Conservation (phyloP, 1,139 yeast species). For the Suhomyces terraborum region DNA sequence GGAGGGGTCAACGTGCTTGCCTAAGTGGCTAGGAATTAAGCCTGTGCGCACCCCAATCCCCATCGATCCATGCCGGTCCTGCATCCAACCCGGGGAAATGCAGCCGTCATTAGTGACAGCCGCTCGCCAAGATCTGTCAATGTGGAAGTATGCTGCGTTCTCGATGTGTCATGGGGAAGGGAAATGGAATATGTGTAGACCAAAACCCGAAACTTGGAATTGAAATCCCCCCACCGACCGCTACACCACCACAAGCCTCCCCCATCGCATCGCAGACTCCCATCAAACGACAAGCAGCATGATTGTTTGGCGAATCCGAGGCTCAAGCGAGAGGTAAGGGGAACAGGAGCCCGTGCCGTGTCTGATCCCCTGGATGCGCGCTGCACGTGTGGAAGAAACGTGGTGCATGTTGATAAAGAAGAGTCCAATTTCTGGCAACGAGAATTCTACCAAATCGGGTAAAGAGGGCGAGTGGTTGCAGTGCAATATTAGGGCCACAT, state of each 20-base stretch:
- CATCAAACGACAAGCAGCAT: no score
- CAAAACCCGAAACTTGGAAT: no score
- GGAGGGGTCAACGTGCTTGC: background rate
- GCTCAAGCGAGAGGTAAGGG: background rate
- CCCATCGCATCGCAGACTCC: no score
- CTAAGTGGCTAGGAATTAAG: background rate
- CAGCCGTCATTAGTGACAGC: background rate
- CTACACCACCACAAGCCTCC: no score
- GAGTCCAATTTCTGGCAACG: no score
- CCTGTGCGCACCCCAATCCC: background rate
- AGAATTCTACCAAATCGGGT: background rate
- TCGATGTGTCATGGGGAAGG: background rate
- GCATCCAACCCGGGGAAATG: background rate
- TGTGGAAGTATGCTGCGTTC: background rate
- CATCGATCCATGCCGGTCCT: background rate
- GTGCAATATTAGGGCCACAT: background rate
- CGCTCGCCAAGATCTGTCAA: background rate
- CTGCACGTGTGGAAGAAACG: background rate
- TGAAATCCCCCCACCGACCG: no score
- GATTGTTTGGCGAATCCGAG: background rate
- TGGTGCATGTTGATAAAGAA: background rate
- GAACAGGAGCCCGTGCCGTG: no score
- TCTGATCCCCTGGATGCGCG: no score
- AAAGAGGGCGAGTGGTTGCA: background rate
- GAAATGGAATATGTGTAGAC: no score